Evolutionary conservation across 108 stramenopile genomes (phyloP).

Genomic region (Pseudonitzschia multistriata): DNA sequence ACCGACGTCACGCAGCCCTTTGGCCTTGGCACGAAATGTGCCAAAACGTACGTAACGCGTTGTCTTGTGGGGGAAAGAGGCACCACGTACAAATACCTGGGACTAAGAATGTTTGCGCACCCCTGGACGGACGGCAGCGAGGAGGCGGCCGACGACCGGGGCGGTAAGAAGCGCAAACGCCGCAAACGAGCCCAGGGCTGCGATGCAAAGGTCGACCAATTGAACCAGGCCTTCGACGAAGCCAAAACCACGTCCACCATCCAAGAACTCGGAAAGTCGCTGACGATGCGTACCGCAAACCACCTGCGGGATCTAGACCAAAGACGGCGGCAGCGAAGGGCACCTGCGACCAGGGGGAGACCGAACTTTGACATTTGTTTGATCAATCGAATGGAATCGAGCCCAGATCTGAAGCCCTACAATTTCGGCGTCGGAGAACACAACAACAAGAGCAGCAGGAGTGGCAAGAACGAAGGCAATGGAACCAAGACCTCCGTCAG

Average conservation of each 20-base stretch:
- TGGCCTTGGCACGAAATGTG: conserved; percentile 63
- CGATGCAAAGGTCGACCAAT: background rate
- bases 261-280: conserved; percentile 13
- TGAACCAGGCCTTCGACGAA: background rate
- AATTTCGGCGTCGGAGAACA: background rate
- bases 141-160: background rate
- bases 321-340: conserved; percentile 26
- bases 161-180: background rate
- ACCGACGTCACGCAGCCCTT: conserved; percentile 59
- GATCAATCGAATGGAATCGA: conserved; percentile 71
- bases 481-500: conserved; percentile 57
- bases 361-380: conserved; percentile 63
- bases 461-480: background rate
- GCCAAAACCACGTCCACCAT: conserved; percentile 21
- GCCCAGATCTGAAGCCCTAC: conserved; percentile 36
- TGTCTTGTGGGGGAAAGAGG: conserved; percentile 69
- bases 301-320: conserved; percentile 39
- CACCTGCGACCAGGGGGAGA: conserved; percentile 26
- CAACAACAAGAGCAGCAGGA: background rate
- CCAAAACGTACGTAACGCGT: conserved; percentile 72
- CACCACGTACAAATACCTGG: conserved; percentile 88
- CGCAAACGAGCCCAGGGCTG: background rate
- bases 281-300: conserved; percentile 37
- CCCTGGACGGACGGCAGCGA: conserved; percentile 49
- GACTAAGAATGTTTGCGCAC: conserved; percentile 85